Evolutionary conservation across 495 filamentous ascomycete genomes (phyloP), one percentile per base, ranked within the genome.

Genomic region (Penicillium tannophilum): DNA sequence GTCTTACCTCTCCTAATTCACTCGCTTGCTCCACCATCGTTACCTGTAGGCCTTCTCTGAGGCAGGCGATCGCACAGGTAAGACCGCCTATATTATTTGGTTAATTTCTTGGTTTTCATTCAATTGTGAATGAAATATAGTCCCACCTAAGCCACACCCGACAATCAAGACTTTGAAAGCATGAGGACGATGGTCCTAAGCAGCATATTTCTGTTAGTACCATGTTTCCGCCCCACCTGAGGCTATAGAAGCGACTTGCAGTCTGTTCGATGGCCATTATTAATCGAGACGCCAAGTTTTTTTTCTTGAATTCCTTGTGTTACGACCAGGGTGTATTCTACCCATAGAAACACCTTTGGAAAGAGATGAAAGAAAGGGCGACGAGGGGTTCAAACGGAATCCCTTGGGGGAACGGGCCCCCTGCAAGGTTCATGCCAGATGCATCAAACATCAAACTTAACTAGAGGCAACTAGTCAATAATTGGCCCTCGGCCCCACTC

Each of bases 21-120:
- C 64, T 54, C 5, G 82, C 76, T 28, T 74, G 67, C 61, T 90
- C 87, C 20, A 89, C 76, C n/a, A 90, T 68, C 0, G 67, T 69
- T 16, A 88, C 83, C n/a, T 71, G 54, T 61, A 88, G 82, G 23
- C 83, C 84, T 35, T 79, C 73, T 19, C 82, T 76, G 7, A 75
- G 71, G 60, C 78, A 74, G 6, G 82, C 69, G 59, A 89, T 86
- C 4, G 86, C 85, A 14, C 85, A 81, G 14, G 76, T 76, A 5
- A 88, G 73, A 0, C 64, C 44, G 6, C 44, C 44, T 47, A 47
- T 41, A 5, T 41, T 17, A 14, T 9, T 41, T 7, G 1, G 39
- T 41, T 17, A 41, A 17, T 17, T 17, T 41, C 39, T 17, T 17
- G 7, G 14, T 1, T 41, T 11, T n/a, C 2, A n/a, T 11, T n/a